phyloP scores from a whole-genome alignment of 495 filamentous ascomycete genomes.

The Articulospora tetracladia region DNA sequence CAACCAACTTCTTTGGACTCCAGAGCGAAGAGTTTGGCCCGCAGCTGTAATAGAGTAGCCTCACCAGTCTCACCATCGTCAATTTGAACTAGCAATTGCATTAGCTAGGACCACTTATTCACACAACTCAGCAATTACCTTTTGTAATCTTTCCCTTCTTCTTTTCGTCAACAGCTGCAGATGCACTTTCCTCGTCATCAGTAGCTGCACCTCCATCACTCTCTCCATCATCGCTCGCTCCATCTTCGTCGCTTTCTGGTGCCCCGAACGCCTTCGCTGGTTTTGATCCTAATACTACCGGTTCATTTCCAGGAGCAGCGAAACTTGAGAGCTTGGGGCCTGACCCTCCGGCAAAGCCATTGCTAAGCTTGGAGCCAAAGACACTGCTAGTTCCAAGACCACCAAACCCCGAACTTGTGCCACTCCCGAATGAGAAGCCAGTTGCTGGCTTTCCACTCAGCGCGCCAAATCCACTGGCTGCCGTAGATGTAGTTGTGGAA shows the following conservation, averaged over 20 bases:
- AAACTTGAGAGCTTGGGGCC: conserved; percentile 59
- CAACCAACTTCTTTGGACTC: conserved; percentile 58
- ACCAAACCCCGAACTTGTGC: conserved; percentile 28
- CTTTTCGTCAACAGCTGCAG: conserved; percentile 45
- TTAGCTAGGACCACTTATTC: conserved; percentile 13
- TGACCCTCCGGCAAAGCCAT: conserved; percentile 52
- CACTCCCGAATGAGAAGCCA: conserved; percentile 33
- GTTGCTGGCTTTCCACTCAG: conserved; percentile 12
- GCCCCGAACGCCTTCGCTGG: conserved; percentile 70
- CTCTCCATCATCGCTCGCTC: conserved; percentile 32
- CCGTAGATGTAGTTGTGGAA: conserved; percentile 6
- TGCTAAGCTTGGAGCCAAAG: conserved; percentile 21
- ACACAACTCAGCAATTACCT: conserved; percentile 43
- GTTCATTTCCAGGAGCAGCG: conserved; percentile 56
- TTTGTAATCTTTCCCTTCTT: conserved; percentile 65
- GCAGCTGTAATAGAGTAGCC: conserved; percentile 58
- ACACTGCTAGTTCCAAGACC: conserved; percentile 28
- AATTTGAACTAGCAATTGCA: conserved; percentile 37
- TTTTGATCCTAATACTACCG: conserved; percentile 47
- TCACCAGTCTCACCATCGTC: conserved; percentile 75
- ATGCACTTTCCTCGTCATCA: conserved; percentile 27
- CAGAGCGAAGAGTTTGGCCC: conserved; percentile 75
- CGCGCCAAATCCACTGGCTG: conserved; percentile 16
- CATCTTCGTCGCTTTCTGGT: conserved; percentile 58
- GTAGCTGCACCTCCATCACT: conserved; percentile 33